Conservation (phyloP, 148 eudicot species). For the Vaccinium macrocarpon region DNA sequence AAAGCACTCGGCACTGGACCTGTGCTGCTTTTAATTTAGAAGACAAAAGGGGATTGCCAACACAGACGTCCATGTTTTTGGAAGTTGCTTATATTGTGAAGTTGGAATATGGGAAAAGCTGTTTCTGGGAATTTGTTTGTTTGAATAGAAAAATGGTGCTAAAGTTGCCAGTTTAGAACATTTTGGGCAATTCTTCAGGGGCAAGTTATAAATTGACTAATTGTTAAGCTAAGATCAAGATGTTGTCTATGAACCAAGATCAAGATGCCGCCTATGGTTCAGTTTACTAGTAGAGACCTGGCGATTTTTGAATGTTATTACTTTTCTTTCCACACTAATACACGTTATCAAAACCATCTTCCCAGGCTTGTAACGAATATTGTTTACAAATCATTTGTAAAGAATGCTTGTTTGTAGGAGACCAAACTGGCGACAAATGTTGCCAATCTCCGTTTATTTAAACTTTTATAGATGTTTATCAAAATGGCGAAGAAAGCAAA, state of each 20-base stretch:
- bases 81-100: not conserved
- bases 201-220: not conserved
- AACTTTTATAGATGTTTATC: not conserved
- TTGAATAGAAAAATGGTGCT: not conserved
- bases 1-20: not conserved
- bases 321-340: not conserved
- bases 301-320: not conserved
- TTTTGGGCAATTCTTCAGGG: not conserved
- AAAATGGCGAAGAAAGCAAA: not conserved
- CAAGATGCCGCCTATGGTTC: not conserved
- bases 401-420: not conserved
- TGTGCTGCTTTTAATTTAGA: not conserved
- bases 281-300: not conserved
- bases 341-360: not conserved
- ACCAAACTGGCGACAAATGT: not conserved
- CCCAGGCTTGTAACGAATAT: not conserved
- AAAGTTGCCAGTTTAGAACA: constrained; percentile 4
- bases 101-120: not conserved
- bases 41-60: not conserved
- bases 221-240: not conserved
- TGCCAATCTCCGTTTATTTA: not conserved
- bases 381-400: not conserved
- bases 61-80: not conserved
- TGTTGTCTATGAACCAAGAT: not conserved
- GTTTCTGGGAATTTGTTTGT: not conserved